These are phyloP conservation scores for Boletellus deceptivus DNA, from an alignment of 1,284 basidiomycete genomes.

Conservation along the genomic window DNA sequence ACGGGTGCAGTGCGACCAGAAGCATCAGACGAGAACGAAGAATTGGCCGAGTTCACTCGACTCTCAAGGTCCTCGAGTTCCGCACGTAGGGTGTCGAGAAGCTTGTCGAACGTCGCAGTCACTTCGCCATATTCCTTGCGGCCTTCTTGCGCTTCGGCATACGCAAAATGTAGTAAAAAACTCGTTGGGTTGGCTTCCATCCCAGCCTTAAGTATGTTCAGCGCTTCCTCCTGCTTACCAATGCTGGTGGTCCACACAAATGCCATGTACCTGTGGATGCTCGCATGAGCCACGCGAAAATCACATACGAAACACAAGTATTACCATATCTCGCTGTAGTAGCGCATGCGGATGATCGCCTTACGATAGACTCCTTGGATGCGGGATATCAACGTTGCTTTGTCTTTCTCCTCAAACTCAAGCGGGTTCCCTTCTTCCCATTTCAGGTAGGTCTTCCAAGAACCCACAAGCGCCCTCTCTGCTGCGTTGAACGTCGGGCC, in stretches of 20 bases:
- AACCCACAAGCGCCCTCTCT: constrained; percentile 75
- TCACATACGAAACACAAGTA: constrained; percentile 18
- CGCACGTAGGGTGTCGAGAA: constrained; percentile 68
- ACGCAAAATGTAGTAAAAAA: constrained; percentile 86
- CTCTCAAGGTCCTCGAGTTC: constrained; percentile 72
- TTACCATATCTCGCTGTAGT: constrained; percentile 93
- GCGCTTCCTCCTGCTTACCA: constrained; percentile 82
- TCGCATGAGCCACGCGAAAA: constrained; percentile 14
- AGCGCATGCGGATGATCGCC: constrained; percentile 87
- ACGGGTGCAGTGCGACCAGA: constrained; percentile 30
- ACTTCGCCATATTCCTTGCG: constrained; percentile 66
- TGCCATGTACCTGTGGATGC: constrained; percentile 76
- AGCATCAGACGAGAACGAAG: constrained; percentile 37
- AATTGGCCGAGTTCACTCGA: constrained; percentile 44
- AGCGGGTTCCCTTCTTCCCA: constrained; percentile 97
- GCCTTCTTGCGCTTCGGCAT: constrained; percentile 81
- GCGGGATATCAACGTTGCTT: constrained; percentile 61
- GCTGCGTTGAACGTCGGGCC: constrained; percentile 70
- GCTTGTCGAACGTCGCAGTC: constrained; percentile 66
- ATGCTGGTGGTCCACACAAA: constrained; percentile 75
- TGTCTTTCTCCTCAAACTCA: constrained; percentile 87
- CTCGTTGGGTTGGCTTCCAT: constrained; percentile 86
- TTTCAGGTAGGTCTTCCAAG: constrained; percentile 91
- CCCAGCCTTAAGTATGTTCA: constrained; percentile 79
- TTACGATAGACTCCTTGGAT: constrained; percentile 86